Base-by-base conservation (phyloP, 768 basidiomycete genomes). In the Hygrophorus russula region DNA sequence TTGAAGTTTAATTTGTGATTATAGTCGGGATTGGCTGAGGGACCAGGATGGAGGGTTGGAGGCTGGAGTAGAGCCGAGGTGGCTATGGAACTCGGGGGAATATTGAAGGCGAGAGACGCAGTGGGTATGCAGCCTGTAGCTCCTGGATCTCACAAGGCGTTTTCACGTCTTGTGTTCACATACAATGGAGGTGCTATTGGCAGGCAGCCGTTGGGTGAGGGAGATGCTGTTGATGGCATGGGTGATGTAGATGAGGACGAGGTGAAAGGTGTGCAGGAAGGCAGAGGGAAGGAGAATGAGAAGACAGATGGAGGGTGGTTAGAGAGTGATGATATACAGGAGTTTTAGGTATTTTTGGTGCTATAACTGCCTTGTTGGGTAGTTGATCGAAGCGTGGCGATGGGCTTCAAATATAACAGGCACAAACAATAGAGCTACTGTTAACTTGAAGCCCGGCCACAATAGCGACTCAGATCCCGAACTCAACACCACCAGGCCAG, bases 291-390 rank as follows among this genome's bases (percentile, higher is more conserved):
- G 30, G 50, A 45, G 0, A 61, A 62, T 12, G 62, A 58, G n/a
- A 59, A 56, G 3, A 60, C 53, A 10, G 56, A 53, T 13, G 63
- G 65, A 12, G 71, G 73, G 14, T 78, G 76, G 75, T 51, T 77
- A 51, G 76, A 76, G 34, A 64, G 59, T 15, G 76, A 80, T 51
- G 76, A 78, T 51, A 80, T 80, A 41, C 74, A 77, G 49, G 70
- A 76, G 18, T 71, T 65, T 54, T 65, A 24, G n/a, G n/a, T n/a
- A n/a, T n/a, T n/a, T n/a, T n/a, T n/a, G n/a, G n/a, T n/a, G n/a
- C n/a, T n/a, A n/a, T n/a, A n/a, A n/a, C n/a, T n/a, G n/a, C n/a
- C n/a, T n/a, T n/a, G n/a, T n/a, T n/a, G n/a, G n/a, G 24, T 24
- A 7, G 24, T 7, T 24, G 24, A 24, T 7, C 3, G 24, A 24